These are phyloP conservation scores for Pseudocercospora crystallina DNA, from an alignment of 2,329 filamentous ascomycete genomes.

Conservation along the genomic window DNA sequence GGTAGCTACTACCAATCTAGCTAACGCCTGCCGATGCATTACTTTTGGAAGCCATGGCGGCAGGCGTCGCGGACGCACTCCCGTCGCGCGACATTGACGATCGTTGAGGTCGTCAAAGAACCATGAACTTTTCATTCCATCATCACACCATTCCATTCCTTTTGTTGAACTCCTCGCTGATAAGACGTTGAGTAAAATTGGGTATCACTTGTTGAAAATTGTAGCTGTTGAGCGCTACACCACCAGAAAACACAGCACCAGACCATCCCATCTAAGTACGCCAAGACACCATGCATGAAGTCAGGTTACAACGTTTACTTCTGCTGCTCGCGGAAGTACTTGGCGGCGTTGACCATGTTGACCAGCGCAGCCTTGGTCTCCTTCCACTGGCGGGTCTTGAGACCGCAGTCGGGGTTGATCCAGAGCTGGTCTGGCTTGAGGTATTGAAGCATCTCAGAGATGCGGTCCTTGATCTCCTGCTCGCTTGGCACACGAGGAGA, in stretches of 20 bases:
- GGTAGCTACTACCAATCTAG: slow-evolving; percentile 14
- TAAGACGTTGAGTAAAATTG: slow-evolving; percentile 31
- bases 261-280: slow-evolving; percentile 13
- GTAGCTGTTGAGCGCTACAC: slow-evolving; percentile 21
- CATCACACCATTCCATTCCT: slow-evolving; percentile 20
- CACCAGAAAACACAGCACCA: slow-evolving; percentile 12
- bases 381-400: slow-evolving; percentile 98
- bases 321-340: slow-evolving; percentile 78
- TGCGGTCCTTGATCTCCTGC: slow-evolving; percentile 97
- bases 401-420: slow-evolving; percentile 99
- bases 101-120: slow-evolving; percentile 31
- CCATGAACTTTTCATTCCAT: slow-evolving; percentile 24
- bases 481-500: slow-evolving; percentile 94
- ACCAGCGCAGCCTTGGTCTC: slow-evolving; percentile 94
- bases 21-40: slow-evolving; percentile 14
- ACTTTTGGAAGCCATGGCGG: too few relatives aligned
- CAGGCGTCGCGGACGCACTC: slow-evolving; percentile 7
- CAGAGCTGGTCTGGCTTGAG: slow-evolving; percentile 98
- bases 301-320: slow-evolving; percentile 22
- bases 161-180: slow-evolving; percentile 35
- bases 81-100: slow-evolving; percentile 19
- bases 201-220: slow-evolving; percentile 34
- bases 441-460: slow-evolving; percentile 95
- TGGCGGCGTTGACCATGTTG: slow-evolving; percentile 98
- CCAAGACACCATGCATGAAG: slow-evolving; percentile 8